Base-by-base conservation (phyloP, 2,329 filamentous ascomycete species). In the Rutstroemia sp. region DNA sequence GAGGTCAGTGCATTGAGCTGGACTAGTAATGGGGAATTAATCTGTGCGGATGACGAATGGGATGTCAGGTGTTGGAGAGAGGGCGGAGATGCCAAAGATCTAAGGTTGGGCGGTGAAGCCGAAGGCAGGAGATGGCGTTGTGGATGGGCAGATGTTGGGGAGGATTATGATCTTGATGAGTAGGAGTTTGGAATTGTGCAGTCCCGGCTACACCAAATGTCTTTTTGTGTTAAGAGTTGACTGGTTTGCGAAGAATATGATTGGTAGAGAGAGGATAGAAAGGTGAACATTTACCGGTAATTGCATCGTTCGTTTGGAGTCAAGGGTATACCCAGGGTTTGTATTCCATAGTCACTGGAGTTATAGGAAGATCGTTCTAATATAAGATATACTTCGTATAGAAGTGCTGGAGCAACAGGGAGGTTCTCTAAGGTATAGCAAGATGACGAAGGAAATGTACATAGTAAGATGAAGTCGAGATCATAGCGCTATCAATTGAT, bases 1-100 rank as follows among this genome's bases (percentile, higher is more conserved):
- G 90, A 95, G 71, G 88, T 94, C n/a, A 90, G 88, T 0, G 81
- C 81, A 4, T 71, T 94, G 30, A 77, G 82, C 0, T 95, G 88
- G 88, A 86, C 86, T 2, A 74, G 74, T 34, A 77, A 84, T 45
- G 89, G 90, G 0, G 82, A 85, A 50, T 73, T 95, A 23, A 70
- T 81, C 4, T 78, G 77, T 2, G 75, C 80, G 1, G 75, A 76
- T 5, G 79, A 82, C 61, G 78, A 81, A 60, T 79, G 72, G 55
- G 52, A 73, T 9, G 73, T 80, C 30, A 70, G 79, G 6, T 75
- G 74, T 63, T 82, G 79, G 79, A 70, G 72, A 51, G 76, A 79
- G 59, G 57, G 53, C 62, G 78, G 77, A 10, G 65, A 69, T 44
- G 88, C 89, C 4, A 74, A 76, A 46, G 80, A 86, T 57, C 71